Evolutionary conservation across 2,329 filamentous ascomycete genomes (phyloP).

Genomic region (Fusarium sp.): DNA sequence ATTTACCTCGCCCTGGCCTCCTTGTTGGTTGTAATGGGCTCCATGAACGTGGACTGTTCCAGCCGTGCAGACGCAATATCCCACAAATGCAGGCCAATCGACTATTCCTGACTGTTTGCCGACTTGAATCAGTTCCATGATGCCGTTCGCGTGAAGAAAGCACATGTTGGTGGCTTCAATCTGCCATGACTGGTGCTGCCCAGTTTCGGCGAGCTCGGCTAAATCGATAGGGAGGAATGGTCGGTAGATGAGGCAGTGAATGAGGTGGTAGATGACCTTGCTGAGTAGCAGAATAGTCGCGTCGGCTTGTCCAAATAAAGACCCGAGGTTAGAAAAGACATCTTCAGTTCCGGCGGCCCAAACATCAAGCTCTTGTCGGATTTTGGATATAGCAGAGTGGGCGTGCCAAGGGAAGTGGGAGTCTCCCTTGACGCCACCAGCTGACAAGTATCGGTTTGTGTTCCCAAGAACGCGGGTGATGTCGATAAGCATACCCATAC

Average conservation of each 20-base stretch:
- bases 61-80: conserved; percentile 87
- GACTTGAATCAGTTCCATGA: conserved; percentile 83
- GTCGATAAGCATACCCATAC: conserved; percentile 84
- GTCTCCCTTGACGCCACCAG: conserved; percentile 87
- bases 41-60: conserved; percentile 91
- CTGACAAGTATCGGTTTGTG: conserved; percentile 85
- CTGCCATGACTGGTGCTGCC: conserved; percentile 91
- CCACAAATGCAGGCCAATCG: conserved; percentile 88
- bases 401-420: conserved; percentile 93
- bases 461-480: conserved; percentile 84
- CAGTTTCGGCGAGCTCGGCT: conserved; percentile 79
- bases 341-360: conserved; percentile 87
- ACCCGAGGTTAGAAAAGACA: conserved; percentile 79
- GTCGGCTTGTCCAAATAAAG: conserved; percentile 80
- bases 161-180: conserved; percentile 91
- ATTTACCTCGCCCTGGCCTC: conserved; percentile 64
- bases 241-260: conserved; percentile 87
- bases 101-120: conserved; percentile 78
- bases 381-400: conserved; percentile 85
- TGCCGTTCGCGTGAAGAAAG: conserved; percentile 86
- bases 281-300: conserved; percentile 82
- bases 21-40: conserved; percentile 75
- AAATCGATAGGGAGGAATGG: conserved; percentile 88
- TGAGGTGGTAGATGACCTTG: conserved; percentile 87
- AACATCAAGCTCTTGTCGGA: conserved; percentile 83